phyloP scores from a whole-genome alignment of 768 basidiomycete species.

The Melanogaster broomeanus region DNA sequence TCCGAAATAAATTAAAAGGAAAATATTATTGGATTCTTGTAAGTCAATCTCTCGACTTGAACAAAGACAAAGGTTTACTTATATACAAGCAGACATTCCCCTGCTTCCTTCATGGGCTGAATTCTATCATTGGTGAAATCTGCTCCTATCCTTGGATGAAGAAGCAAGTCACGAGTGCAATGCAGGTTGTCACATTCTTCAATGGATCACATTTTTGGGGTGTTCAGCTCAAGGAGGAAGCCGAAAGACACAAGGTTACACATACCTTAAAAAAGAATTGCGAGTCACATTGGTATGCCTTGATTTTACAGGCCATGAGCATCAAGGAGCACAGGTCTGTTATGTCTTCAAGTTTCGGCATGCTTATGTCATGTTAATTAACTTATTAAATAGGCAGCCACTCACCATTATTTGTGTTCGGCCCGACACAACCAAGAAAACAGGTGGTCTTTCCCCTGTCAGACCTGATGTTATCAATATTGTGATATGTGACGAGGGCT shows the following conservation, averaged over 20 bases:
- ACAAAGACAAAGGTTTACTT: background rate
- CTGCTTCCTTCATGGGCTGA: conserved; percentile 33
- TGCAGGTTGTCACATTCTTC: background rate
- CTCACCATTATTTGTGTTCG: conserved; percentile 7
- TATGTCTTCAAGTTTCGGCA: too few relatives aligned
- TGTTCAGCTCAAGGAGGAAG: conserved; percentile 27
- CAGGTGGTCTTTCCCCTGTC: too few relatives aligned
- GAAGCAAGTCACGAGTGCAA: conserved; percentile 13
- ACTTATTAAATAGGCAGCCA: conserved; percentile 4
- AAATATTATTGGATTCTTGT: conserved; percentile 28
- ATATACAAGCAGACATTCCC: conserved; percentile 19
- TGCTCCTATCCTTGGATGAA: conserved; percentile 19
- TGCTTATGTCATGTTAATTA: too few relatives aligned
- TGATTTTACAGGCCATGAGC: conserved; percentile 26
- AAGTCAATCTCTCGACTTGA: conserved; percentile 1
- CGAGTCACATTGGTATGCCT: conserved; percentile 19
- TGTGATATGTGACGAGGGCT: too few relatives aligned
- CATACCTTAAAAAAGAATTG: conserved; percentile 26
- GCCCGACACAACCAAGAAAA: too few relatives aligned
- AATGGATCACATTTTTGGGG: conserved; percentile 24
- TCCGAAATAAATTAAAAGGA: conserved; percentile 18
- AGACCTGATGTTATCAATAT: too few relatives aligned
- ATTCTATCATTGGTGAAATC: conserved; percentile 33
- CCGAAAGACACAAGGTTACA: conserved; percentile 9
- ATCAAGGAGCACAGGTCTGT: conserved; percentile 7